Conservation (phyloP, 2,329 filamentous ascomycete species). For the Xylaria sp. region DNA sequence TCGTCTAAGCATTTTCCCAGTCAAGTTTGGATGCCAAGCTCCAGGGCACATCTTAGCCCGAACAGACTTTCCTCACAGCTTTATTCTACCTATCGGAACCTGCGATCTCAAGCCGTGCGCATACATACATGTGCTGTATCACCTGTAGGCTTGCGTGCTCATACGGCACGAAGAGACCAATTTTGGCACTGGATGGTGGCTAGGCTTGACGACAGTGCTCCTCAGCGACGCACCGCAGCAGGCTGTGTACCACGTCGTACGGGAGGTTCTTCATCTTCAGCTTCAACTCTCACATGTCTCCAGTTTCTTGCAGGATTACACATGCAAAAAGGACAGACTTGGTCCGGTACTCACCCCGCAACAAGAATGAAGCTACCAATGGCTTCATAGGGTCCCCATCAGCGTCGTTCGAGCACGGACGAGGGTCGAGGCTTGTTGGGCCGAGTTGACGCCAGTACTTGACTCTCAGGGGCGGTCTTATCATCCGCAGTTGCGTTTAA, state of each 20-base stretch:
- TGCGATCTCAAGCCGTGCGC: slow-evolving; percentile 12
- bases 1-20: slow-evolving; percentile 4
- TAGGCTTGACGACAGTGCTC: neutral
- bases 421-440: neutral
- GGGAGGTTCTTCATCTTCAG: slow-evolving; percentile 15
- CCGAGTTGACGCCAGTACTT: neutral
- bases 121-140: slow-evolving; percentile 12
- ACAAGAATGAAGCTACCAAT: slow-evolving; percentile 2
- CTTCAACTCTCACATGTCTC: slow-evolving; percentile 13
- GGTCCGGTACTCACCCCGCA: slow-evolving; percentile 7
- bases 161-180: slow-evolving; percentile 16
- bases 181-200: neutral
- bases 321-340: slow-evolving; percentile 7
- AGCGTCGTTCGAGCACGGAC: neutral
- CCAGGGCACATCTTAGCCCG: slow-evolving; percentile 3
- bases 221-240: slow-evolving; percentile 7
- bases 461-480: neutral
- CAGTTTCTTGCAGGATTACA: slow-evolving; percentile 11
- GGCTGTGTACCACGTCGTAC: slow-evolving; percentile 13
- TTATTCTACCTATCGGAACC: slow-evolving; percentile 15
- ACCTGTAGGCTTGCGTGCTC: slow-evolving; percentile 9
- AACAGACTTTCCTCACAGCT: slow-evolving; percentile 6
- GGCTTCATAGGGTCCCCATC: neutral
- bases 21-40: neutral
- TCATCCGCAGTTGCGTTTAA: slow-evolving; percentile 6